Evolutionary conservation across 352 stramenopile genomes (phyloP), one percentile per base, ranked within the genome.

Genomic region (Aphanomyces astaci): DNA sequence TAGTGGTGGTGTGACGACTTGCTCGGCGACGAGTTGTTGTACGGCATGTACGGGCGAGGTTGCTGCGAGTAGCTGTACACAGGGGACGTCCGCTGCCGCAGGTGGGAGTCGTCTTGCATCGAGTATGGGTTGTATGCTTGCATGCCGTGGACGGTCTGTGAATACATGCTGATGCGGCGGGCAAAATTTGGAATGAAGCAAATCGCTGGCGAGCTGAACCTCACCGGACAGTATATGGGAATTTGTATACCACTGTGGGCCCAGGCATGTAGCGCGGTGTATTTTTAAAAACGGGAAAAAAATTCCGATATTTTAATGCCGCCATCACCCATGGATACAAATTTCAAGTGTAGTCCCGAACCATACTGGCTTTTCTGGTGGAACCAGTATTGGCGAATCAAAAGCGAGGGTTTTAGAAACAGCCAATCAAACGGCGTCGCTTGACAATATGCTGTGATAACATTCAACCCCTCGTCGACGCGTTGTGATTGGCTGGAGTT

Each of bases 81-180:
- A 3, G 62, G 62, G 10, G 62, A 68, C 28, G 62, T 46, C 2
- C 62, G 62, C 33, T 68, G 62, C 10, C 62, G 39, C 33, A 68
- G 43, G 32, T 68, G 62, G 15, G 62, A 68, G 33, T 68, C 62
- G 25, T 68, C 62, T 39, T 68, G 62, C 62, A 68, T 60, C 43
- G 62, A 60, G 33, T 68, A 68, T 17, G 62, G 62, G 33, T 56
- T 60, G 39, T 68, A 68, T 1, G 62, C 62, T 60, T 60, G 40
- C 43, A 68, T 56, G 51, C 62, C 62, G 32, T 68, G 62, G 33
- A 68, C 25, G 11, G 62, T 68, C 36, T 68, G 62, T n/a, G 62
- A 68, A 45, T 68, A 68, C 62, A 68, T 68, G 51, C 17, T 33
- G 43, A 4, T 0, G 54, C 13, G 4, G 22, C n/a, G 7, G 54